Percentiles rank a stretch among this genome's conserved stretches.
phyloP scores from a whole-genome alignment of 169 alveolate genomes.

The Plasmodium sp. region DNA sequence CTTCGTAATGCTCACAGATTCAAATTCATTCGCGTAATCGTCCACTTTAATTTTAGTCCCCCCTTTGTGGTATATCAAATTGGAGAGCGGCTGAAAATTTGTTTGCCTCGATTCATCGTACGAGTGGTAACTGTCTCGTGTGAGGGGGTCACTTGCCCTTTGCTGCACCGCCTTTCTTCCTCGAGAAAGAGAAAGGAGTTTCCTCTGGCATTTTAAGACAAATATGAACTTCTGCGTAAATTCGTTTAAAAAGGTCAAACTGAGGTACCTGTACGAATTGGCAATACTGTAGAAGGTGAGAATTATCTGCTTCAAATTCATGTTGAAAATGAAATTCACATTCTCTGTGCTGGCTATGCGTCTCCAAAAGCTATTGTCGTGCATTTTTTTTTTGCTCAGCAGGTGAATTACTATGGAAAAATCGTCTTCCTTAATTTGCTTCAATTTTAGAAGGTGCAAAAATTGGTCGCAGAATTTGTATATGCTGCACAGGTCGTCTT shows the following conservation, averaged over 20 bases:
- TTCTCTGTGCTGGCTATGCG: constrained; percentile 29
- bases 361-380: constrained; percentile 51
- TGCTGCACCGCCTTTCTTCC: not conserved
- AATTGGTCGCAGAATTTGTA: constrained; percentile 51
- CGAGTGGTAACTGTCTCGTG: not conserved
- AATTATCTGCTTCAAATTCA: constrained; percentile 62
- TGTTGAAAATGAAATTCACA: constrained; percentile 34
- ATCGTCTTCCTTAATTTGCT: constrained; percentile 19
- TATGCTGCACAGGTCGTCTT: constrained; percentile 54
- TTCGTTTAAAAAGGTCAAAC: constrained; percentile 15
- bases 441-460: constrained; percentile 32
- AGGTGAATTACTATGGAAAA: constrained; percentile 60
- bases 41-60: not conserved
- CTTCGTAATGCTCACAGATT: not conserved
- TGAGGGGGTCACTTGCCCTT: not conserved
- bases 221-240: constrained; percentile 39
- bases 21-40: not conserved
- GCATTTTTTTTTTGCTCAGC: constrained; percentile 36
- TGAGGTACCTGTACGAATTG: constrained; percentile 17
- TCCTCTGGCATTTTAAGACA: constrained; percentile 21
- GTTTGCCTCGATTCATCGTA: not conserved
- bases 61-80: not conserved
- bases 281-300: constrained; percentile 30
- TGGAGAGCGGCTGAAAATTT: not conserved
- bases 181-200: not conserved